Evolutionary conservation across 345 rosid species (phyloP).

Genomic region (Orychophragmus violaceus): DNA sequence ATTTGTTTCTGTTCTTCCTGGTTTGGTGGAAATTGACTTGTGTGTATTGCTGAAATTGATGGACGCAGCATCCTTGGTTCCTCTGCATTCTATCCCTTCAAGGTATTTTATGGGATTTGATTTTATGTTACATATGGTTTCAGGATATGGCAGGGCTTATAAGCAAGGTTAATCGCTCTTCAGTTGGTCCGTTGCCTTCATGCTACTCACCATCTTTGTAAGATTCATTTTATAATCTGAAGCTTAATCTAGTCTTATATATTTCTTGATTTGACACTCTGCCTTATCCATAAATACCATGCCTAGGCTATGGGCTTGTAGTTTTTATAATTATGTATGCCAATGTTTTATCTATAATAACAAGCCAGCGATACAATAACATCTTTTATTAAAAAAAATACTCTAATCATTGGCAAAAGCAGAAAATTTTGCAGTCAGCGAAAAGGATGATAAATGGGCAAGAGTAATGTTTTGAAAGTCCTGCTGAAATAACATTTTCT

Average conservation of each 20-base stretch:
- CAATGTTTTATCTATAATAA: neutral
- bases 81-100: neutral
- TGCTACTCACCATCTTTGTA: slow-evolving; percentile 94
- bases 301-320: slow-evolving; percentile 1
- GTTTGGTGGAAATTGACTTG: slow-evolving; percentile 9
- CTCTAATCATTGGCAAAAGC: neutral
- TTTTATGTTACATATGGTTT: slow-evolving; percentile 23
- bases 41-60: neutral
- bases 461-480: neutral
- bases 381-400: neutral
- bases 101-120: slow-evolving; percentile 7
- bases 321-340: neutral
- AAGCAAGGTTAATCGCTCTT: slow-evolving; percentile 97
- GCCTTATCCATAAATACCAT: neutral
- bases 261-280: slow-evolving; percentile 1
- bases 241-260: neutral
- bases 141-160: slow-evolving; percentile 99
- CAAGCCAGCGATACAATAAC: neutral
- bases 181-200: slow-evolving; percentile 88
- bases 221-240: slow-evolving; percentile 29
- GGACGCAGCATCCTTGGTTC: neutral
- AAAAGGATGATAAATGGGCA: too few relatives aligned
- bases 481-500: neutral
- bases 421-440: neutral
- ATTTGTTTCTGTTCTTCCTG: slow-evolving; percentile 2